phyloP scores from a whole-genome alignment of 176 grass and related monocot genomes.

The Musa acuminata region DNA sequence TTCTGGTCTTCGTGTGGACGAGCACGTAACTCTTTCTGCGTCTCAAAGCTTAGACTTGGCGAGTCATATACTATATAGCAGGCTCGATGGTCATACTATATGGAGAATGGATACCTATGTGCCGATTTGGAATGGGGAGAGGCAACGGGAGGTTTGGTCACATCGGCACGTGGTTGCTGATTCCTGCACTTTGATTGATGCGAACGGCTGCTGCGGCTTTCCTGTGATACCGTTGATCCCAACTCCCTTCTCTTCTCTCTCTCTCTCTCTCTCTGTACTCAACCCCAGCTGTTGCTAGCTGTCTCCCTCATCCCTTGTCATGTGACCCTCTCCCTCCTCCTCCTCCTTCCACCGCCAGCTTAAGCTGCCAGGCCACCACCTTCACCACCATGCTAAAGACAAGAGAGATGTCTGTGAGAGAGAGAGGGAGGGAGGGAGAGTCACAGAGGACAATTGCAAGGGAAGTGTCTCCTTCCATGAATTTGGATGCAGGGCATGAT shows the following conservation, averaged over 20 bases:
- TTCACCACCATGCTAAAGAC: constrained; percentile 15
- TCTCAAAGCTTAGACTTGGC: no score
- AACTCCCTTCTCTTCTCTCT: constrained; percentile 8
- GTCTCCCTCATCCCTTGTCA: constrained; percentile 41
- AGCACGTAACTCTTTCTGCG: no score
- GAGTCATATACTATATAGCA: no score
- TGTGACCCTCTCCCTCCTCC: constrained; percentile 32
- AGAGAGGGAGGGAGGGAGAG: background rate
- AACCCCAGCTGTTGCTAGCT: constrained; percentile 91
- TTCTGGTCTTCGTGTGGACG: no score
- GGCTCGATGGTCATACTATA: no score
- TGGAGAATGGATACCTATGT: no score
- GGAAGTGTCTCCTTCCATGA: background rate
- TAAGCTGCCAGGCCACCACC: background rate
- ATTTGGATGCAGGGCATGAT: background rate
- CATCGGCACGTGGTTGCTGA: constrained; percentile 30
- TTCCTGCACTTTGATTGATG: constrained; percentile 17
- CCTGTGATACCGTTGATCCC: constrained; percentile 4
- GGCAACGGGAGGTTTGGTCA: constrained; percentile 15
- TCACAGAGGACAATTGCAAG: no score
- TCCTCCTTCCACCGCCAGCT: background rate
- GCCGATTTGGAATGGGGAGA: no score
- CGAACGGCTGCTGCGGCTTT: background rate
- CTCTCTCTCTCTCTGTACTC: constrained; percentile 5
- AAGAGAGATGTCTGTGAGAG: background rate